Conservation (phyloP, 2,329 filamentous ascomycete genomes). For the Penicillium sclerotigenum region DNA sequence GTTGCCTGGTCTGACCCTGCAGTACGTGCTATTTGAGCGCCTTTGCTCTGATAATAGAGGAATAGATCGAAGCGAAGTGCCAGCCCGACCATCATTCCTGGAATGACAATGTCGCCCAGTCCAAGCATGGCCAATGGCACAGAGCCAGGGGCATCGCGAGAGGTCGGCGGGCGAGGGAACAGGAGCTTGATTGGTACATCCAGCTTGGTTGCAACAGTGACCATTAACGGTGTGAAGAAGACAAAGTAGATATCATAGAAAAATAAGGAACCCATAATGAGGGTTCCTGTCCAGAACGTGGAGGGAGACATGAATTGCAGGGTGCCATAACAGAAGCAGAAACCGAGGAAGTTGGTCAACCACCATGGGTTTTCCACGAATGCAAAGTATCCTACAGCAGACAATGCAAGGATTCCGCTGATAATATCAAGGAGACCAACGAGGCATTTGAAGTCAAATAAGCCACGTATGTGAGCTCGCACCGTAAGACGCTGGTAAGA, state of each 20-base stretch:
- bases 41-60: conserved; percentile 70
- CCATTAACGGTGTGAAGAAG: conserved; percentile 54
- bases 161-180: conserved; percentile 63
- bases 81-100: conserved; percentile 83
- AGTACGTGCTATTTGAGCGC: conserved; percentile 43
- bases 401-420: conserved; percentile 55
- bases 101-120: conserved; percentile 89
- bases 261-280: conserved; percentile 77
- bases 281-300: conserved; percentile 75
- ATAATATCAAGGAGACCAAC: conserved; percentile 50
- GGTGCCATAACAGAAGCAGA: conserved; percentile 79
- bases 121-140: conserved; percentile 71
- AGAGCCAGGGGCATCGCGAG: conserved; percentile 43
- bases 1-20: conserved; percentile 18
- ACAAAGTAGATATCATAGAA: conserved; percentile 84
- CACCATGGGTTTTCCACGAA: conserved; percentile 62
- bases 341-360: conserved; percentile 81
- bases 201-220: conserved; percentile 72
- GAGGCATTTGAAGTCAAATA: conserved; percentile 42
- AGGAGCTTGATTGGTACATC: conserved; percentile 92
- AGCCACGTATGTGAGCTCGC: conserved; percentile 53
- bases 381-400: conserved; percentile 63
- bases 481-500: conserved; percentile 52
- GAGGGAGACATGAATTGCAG: conserved; percentile 84
- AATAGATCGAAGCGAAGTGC: conserved; percentile 90